phyloP scores from a whole-genome alignment of 2,329 filamentous ascomycete species.

The Colletotrichum zoysiae region DNA sequence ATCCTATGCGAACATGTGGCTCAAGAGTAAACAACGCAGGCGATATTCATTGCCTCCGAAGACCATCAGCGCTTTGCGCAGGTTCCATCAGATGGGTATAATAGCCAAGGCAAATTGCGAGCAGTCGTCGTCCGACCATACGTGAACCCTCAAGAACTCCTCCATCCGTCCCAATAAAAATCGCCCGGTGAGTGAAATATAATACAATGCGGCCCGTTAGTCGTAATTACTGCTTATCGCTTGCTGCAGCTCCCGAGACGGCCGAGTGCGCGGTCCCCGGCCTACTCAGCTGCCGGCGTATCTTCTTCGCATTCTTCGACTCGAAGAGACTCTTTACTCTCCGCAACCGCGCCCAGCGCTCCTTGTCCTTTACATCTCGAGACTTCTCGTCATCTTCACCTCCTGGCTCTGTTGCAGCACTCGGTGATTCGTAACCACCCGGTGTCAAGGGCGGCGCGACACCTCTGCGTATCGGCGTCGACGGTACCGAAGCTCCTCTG shows the following conservation, averaged over 20 bases:
- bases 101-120: conserved; percentile 12
- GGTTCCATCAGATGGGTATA: conserved; percentile 36
- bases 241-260: conserved; percentile 42
- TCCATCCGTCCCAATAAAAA: conserved; percentile 5
- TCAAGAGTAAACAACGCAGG: not conserved
- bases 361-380: conserved; percentile 73
- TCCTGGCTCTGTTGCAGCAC: conserved; percentile 43
- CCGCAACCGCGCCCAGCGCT: conserved; percentile 78
- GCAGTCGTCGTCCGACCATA: not conserved
- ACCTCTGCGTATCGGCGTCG: conserved; percentile 36
- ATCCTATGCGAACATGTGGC: not conserved
- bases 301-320: conserved; percentile 70
- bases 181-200: conserved; percentile 3
- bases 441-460: conserved; percentile 36
- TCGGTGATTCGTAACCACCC: conserved; percentile 41
- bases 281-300: conserved; percentile 56
- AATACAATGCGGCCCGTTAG: not conserved
- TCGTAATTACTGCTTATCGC: conserved; percentile 18
- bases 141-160: conserved; percentile 21
- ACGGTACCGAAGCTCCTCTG: conserved; percentile 35
- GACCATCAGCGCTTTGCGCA: not conserved
- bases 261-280: conserved; percentile 56
- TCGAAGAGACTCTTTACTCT: conserved; percentile 80
- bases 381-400: conserved; percentile 59
- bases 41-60: not conserved